Conservation (phyloP, 2,329 filamentous ascomycete species). For the Aureobasidium subglaciale region DNA sequence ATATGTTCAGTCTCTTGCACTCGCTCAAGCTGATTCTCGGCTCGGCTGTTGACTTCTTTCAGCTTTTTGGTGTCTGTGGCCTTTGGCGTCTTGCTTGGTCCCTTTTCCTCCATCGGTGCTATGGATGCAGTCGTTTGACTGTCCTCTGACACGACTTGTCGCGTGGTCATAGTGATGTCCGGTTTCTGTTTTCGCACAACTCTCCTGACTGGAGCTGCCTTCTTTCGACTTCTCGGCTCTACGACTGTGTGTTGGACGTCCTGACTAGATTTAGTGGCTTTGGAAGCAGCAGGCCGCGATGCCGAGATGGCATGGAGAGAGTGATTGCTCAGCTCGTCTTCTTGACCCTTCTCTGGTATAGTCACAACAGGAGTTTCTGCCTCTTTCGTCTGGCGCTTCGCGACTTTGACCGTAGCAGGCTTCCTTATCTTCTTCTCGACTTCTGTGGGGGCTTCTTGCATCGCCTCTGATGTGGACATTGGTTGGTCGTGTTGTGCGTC, state of each 20-base stretch:
- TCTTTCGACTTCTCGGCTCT: neutral
- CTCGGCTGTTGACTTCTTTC: neutral
- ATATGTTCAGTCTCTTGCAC: neutral
- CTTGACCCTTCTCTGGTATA: neutral
- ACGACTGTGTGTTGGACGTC: neutral
- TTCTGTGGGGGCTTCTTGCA: neutral
- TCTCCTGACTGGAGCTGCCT: neutral
- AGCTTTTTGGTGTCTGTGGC: neutral
- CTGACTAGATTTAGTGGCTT: neutral
- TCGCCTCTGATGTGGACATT: neutral
- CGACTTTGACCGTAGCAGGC: neutral
- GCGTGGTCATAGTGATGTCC: neutral
- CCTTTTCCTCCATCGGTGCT: neutral
- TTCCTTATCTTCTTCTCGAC: neutral
- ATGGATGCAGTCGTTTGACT: neutral
- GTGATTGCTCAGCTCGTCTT: neutral
- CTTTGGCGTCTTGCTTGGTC: neutral
- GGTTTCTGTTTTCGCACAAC: neutral
- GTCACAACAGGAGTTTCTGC: neutral
- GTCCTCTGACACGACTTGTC: neutral
- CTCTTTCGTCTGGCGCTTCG: neutral
- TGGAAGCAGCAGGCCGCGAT: neutral
- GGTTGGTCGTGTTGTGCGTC: neutral
- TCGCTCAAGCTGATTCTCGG: neutral
- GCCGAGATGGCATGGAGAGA: neutral